phyloP scores from a whole-genome alignment of 176 grass and related monocot species.

The Urochloa ruziziensis region DNA sequence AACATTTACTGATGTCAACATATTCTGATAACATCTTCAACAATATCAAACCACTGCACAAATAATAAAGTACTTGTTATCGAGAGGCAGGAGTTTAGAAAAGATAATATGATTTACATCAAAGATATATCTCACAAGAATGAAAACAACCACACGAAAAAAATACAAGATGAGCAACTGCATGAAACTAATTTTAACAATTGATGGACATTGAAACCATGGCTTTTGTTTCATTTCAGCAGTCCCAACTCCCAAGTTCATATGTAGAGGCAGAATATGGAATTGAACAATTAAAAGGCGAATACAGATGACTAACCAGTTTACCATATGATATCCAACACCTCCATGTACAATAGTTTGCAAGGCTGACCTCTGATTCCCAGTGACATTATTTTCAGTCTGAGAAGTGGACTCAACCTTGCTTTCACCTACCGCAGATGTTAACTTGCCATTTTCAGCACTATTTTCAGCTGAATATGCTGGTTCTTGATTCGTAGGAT shows the following conservation, averaged over 20 bases:
- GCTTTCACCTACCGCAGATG: constrained; percentile 43
- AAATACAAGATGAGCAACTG: constrained; percentile 7
- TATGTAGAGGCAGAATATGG: background rate
- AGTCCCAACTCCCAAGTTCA: constrained; percentile 6
- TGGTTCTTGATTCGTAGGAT: constrained; percentile 48
- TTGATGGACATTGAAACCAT: background rate
- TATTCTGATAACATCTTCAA: constrained; percentile 98
- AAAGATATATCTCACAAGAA: background rate
- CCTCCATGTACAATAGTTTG: constrained; percentile 84
- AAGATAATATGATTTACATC: background rate
- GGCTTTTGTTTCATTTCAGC: background rate
- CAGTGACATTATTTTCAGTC: constrained; percentile 48
- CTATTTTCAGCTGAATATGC: constrained; percentile 42
- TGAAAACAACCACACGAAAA: constrained; percentile 18
- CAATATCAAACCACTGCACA: constrained; percentile 89
- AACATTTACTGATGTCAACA: constrained; percentile 95
- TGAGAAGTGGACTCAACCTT: constrained; percentile 54
- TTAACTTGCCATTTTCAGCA: constrained; percentile 53
- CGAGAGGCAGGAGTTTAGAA: background rate
- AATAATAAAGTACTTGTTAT: constrained; percentile 28
- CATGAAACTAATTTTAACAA: constrained; percentile 4
- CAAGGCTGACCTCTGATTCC: constrained; percentile 44
- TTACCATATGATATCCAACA: constrained; percentile 99
- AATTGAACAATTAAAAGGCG: constrained; percentile 15
- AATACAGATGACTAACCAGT: constrained; percentile 88